These are phyloP conservation scores for Talaromyces thailandensis DNA, from an alignment of 495 filamentous ascomycete species.

Conservation along the genomic window DNA sequence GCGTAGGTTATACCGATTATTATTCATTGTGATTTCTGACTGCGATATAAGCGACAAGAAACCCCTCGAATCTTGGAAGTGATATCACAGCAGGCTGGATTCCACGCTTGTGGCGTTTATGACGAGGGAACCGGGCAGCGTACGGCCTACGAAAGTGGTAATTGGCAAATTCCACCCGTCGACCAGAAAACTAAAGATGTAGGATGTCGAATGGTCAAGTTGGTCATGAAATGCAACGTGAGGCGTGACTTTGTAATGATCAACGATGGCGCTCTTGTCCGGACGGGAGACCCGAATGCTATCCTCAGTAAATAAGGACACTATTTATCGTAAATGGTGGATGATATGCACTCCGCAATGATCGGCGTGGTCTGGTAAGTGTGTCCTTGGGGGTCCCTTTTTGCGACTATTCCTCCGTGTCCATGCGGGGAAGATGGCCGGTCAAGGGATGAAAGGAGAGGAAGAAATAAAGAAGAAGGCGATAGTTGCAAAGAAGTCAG, in stretches of 20 bases:
- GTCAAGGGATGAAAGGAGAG: not conserved
- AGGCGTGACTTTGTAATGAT: not conserved
- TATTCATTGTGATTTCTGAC: not conserved
- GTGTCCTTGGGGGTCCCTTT: not conserved
- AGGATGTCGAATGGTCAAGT: not conserved
- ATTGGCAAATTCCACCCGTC: not conserved
- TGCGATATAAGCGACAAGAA: not conserved
- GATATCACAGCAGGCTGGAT: not conserved
- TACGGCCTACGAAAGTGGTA: not conserved
- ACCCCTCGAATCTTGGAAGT: not conserved
- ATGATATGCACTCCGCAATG: not conserved
- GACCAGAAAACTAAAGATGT: not conserved
- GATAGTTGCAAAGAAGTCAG: not conserved
- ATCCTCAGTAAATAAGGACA: not conserved
- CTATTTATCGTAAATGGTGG: not conserved
- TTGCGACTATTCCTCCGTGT: not conserved
- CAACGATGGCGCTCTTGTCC: not conserved
- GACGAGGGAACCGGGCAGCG: not conserved
- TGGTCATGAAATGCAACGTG: not conserved
- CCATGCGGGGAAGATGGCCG: not conserved
- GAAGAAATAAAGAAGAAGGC: not conserved
- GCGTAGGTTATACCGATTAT: conserved; percentile 5
- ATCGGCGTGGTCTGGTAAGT: not conserved
- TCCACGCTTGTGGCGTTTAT: not conserved
- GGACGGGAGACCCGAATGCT: conserved; percentile 1